phyloP scores from a whole-genome alignment of 306 rosid genomes.

The Hippophae gyantsensis region DNA sequence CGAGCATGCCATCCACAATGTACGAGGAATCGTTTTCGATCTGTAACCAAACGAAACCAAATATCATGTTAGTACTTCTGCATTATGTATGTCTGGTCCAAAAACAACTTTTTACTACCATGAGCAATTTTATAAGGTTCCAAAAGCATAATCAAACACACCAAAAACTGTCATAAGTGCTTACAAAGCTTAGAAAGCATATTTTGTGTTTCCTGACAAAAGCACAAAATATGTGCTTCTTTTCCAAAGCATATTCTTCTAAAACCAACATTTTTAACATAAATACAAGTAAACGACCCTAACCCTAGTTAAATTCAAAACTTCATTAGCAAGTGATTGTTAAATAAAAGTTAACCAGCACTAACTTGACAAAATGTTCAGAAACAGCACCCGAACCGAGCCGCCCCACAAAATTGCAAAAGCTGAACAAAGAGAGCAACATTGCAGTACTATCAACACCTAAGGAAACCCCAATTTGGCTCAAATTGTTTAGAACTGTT shows the following conservation, averaged over 20 bases:
- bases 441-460: slow-evolving; percentile 53
- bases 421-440: slow-evolving; percentile 65
- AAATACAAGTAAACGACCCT: no score
- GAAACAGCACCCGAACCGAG: slow-evolving; percentile 76
- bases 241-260: no score
- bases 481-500: slow-evolving; percentile 75
- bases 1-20: slow-evolving; percentile 64
- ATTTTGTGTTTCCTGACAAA: no score
- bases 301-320: no score
- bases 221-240: no score
- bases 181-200: no score
- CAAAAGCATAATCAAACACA: no score
- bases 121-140: no score
- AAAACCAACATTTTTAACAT: no score
- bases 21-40: slow-evolving; percentile 45
- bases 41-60: slow-evolving; percentile 30
- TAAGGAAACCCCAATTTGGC: slow-evolving; percentile 73
- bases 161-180: no score
- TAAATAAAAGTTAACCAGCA: slow-evolving; percentile 3
- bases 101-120: not conserved
- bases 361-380: slow-evolving; percentile 78
- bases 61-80: slow-evolving; percentile 5
- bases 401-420: slow-evolving; percentile 70
- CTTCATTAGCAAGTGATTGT: not conserved
- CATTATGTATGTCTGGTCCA: not conserved